These are phyloP conservation scores for Mucor lusitanicus DNA, from an alignment of 371 early-diverging fungal species.

Conservation along the genomic window DNA sequence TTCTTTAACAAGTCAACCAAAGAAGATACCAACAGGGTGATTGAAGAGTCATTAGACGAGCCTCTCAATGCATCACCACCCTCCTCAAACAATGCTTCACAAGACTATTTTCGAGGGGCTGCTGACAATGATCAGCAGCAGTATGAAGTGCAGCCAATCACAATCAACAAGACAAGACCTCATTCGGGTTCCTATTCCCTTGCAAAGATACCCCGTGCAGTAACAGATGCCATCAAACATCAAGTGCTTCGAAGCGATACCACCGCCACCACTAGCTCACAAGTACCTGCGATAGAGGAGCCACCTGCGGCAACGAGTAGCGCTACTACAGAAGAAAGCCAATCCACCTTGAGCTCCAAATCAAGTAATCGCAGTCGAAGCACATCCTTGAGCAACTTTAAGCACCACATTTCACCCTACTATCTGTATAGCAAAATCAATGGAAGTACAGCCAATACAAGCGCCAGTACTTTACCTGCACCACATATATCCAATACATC, in stretches of 20 bases:
- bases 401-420: slow-evolving; percentile 9
- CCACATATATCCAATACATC: background rate
- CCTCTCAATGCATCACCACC: background rate
- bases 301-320: background rate
- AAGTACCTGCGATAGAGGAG: background rate
- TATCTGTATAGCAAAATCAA: slow-evolving; percentile 11
- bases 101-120: background rate
- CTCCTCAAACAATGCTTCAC: background rate
- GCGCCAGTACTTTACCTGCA: background rate
- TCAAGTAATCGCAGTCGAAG: background rate
- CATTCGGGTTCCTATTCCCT: slow-evolving; percentile 9
- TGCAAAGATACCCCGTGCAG: slow-evolving; percentile 19
- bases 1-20: background rate
- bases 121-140: background rate
- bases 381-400: slow-evolving; percentile 8
- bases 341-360: background rate
- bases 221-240: slow-evolving; percentile 20
- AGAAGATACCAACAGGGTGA: too few relatives aligned
- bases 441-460: background rate
- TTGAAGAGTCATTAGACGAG: background rate
- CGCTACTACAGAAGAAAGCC: too few relatives aligned
- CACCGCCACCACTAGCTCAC: background rate
- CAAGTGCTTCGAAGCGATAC: slow-evolving; percentile 11
- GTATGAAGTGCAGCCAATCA: background rate
- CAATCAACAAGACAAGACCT: background rate